Base-by-base conservation (phyloP, 768 basidiomycete genomes). In the Ramaria rubella region DNA sequence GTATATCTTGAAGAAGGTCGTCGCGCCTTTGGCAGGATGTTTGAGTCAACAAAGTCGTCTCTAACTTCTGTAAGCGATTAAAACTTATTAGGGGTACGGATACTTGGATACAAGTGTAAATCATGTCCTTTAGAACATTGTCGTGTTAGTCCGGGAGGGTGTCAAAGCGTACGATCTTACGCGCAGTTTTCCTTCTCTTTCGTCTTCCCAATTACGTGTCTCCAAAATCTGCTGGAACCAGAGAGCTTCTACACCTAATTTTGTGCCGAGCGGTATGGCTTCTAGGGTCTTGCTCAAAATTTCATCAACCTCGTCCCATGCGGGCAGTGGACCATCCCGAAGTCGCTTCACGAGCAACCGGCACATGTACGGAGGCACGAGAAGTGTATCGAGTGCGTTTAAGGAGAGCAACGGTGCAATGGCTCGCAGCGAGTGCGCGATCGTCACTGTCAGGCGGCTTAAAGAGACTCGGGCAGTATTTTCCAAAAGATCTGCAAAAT, bases 321-420 rank as follows among this genome's bases (percentile, higher is more conserved):
- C 70, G 4, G 66, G 61, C 29, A 65, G 69, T 19, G 75, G 70
- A 2, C 75, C 75, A 36, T 74, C 70, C 51, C 74, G 69, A 38
- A 87, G 64, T 51, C 77, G 75, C 44, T 73, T 67, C 23, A 74
- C 71, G 19, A 83, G 56, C 12, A 80, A 50, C 63, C 60, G 21
- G 62, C 67, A 34, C 74, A 61, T 58, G 19, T 21, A 45, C 11
- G 54, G 45, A 15, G 29, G 26, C 15, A 55, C 15, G 12, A 45
- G 19, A 45, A n/a, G 45, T 27, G 30, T 8, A 21, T 55, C 54
- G 29, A 31, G 19, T 5, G 33, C 15, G 11, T 31, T 42, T 7
- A 33, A 27, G 12, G 42, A 45, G 15, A 55, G 24, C 42, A 55
- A 33, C n/a, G 38, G 30, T 8, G 26, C 21, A 27, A 55, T 55